Base-by-base conservation (phyloP, 2,329 filamentous ascomycete genomes). In the Colletotrichum sp. region DNA sequence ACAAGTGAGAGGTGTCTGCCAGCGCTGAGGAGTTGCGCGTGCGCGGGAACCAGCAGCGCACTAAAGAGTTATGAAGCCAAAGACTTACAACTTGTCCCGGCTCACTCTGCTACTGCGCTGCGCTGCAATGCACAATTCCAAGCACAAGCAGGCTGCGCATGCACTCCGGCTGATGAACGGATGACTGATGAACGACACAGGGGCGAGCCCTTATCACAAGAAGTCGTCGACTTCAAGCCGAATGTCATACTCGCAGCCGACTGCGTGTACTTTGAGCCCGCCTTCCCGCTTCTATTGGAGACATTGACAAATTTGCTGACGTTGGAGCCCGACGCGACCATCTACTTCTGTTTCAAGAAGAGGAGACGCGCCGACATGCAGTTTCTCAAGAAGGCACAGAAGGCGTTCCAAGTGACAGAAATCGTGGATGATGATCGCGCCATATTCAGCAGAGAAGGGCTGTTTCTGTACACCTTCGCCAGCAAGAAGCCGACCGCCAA, bases 201-300 rank as follows among this genome's bases (percentile, higher is more conserved):
- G 92, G 92, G 92, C 73, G 89, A 93, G 78, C 86, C 90, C 69
- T 86, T 94, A 62, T 88, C 92, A 49, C 83, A 86, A 57, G 84
- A 87, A 59, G 86, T 94, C 59, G 79, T 88, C 69, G 85, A 88
- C 71, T 88, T 89, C 79, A 90, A 91, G 77, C 95, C 96, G 21
- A 92, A 96, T 80, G 89, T 98, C 71, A 93, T 99, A 72, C 90
- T 99, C n/a, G 97, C 97, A 5, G 96, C 96, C 55, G 97, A 99
- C 84, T 99, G 96, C 85, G 96, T 98, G 65, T 99, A 99, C 87
- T 98, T 98, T 84, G 97, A 99, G 85, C 96, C 96, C 4, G 95
- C 97, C 2, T 99, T 99, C 82, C 96, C 96, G 34, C 88, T 98
- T 39, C 90, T 99, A 63, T 90, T 97, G 82, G 87, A 92, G 78